Conservation (phyloP, 2,329 filamentous ascomycete genomes). For the Akanthomyces dipterigenus region DNA sequence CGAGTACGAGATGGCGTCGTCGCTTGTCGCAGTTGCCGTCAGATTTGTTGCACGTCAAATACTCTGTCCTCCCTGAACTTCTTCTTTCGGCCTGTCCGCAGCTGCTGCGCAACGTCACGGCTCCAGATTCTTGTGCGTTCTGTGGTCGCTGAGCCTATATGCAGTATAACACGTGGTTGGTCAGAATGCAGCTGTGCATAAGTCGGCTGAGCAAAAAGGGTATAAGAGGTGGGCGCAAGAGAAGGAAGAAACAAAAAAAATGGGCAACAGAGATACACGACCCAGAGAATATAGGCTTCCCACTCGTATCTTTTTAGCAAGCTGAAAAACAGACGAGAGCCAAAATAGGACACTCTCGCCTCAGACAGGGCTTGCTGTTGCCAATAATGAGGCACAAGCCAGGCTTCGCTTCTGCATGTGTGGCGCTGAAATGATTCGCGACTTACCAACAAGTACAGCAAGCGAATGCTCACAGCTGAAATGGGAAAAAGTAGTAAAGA, state of each 20-base stretch:
- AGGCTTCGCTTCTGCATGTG: neutral
- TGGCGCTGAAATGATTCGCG: neutral
- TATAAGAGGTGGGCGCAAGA: neutral
- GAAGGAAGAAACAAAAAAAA: neutral
- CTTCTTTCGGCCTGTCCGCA: neutral
- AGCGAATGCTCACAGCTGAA: neutral
- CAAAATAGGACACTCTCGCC: neutral
- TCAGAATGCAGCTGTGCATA: slow-evolving; percentile 7
- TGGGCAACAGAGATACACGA: neutral
- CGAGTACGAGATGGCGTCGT: no score
- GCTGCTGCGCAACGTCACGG: neutral
- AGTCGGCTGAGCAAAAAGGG: neutral
- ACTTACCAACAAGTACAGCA: neutral
- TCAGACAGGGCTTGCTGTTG: slow-evolving; percentile 1
- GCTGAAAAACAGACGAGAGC: neutral
- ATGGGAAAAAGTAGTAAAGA: neutral
- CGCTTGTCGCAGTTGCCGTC: neutral
- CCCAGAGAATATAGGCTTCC: neutral
- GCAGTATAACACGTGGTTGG: slow-evolving; percentile 12
- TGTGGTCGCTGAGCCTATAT: neutral
- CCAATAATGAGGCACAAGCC: neutral
- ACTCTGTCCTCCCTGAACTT: neutral
- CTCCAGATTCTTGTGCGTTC: neutral
- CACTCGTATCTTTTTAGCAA: neutral
- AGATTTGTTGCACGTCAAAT: neutral